Evolutionary conservation across 1,284 basidiomycete genomes (phyloP).

Genomic region (Puccinia horiana): DNA sequence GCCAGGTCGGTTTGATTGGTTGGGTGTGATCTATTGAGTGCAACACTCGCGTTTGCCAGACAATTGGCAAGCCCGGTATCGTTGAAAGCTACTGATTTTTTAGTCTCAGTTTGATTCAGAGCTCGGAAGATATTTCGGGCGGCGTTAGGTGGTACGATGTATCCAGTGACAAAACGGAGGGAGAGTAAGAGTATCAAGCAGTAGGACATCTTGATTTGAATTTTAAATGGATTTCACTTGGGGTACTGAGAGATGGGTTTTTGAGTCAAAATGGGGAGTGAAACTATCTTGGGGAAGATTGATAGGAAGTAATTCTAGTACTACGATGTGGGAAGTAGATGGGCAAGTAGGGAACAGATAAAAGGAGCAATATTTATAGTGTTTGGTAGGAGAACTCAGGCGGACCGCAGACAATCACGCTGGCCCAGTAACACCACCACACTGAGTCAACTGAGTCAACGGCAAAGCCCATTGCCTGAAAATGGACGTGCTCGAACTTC

Average conservation of each 20-base stretch:
- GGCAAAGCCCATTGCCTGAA: too few species aligned
- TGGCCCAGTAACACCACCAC: background rate
- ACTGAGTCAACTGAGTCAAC: background rate
- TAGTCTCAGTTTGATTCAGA: background rate
- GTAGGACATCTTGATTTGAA: background rate
- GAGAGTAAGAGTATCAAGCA: background rate
- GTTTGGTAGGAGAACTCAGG: background rate
- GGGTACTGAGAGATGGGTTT: background rate
- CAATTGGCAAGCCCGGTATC: background rate
- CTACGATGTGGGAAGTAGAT: background rate
- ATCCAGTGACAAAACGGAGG: background rate
- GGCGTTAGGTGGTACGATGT: background rate
- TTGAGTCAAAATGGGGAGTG: background rate
- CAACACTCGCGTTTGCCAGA: background rate
- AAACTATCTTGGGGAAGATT: background rate
- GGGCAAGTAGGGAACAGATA: background rate
- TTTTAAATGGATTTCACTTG: background rate
- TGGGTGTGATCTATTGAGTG: background rate
- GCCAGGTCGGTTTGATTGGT: background rate
- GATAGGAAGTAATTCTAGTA: background rate
- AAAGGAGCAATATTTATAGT: background rate
- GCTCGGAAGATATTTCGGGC: background rate
- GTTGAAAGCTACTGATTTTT: background rate
- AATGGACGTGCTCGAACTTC: too few species aligned
- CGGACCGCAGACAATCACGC: background rate